Base-by-base conservation (phyloP, 805 yeast genomes). In the Suhomyces kilbournensis region DNA sequence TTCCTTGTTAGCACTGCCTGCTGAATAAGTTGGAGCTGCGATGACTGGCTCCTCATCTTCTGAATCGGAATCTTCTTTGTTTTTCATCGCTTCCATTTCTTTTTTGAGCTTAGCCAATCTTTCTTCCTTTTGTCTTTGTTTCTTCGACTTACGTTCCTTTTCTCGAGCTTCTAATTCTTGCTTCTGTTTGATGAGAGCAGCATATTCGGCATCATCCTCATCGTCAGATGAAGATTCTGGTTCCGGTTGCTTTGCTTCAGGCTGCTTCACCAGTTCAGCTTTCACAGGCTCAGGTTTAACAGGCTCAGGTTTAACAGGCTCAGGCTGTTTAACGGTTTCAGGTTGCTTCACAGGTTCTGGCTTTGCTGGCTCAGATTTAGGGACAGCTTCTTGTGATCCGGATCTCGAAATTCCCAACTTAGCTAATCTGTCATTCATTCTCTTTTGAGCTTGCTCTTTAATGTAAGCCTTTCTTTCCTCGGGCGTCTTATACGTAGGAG, bases 351-450 rank as follows among this genome's bases (percentile, higher is more conserved):
- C 23, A 10, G 30, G 45, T 14, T 12, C 50, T 23, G 49, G 49
- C 25, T 30, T 52, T 12, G 34, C 47, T 7, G 51, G 46, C 12
- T 35, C 35, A n/a, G 35, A n/a, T n/a, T 38, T 48, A 14, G 47
- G 40, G 19, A 17, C 48, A 10, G n/a, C 15, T 10, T 59, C 46
- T 28, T 26, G 26, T 17, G 60, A 56, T 55, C 63, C 65, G 52
- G 71, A 69, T 63, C 83, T 74, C 20, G 77, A 70, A 53, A 90
- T 80, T 2, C 96, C 96, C 52, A 90, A 76, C 56, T 85, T 87
- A 2, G 96, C 96, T 61, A 90, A 76, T 60, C 90, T 78, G 61
- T 88, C 96, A 55, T 84, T 85, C 97, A 91, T 90, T 68, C 88
- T 81, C 68, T 74, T 73, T 61, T 85, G 84, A 1, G 80, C 80